Evolutionary conservation across 1,284 basidiomycete species (phyloP), one percentile per base, ranked within the genome.

Genomic region (Naganishia liquefaciens): DNA sequence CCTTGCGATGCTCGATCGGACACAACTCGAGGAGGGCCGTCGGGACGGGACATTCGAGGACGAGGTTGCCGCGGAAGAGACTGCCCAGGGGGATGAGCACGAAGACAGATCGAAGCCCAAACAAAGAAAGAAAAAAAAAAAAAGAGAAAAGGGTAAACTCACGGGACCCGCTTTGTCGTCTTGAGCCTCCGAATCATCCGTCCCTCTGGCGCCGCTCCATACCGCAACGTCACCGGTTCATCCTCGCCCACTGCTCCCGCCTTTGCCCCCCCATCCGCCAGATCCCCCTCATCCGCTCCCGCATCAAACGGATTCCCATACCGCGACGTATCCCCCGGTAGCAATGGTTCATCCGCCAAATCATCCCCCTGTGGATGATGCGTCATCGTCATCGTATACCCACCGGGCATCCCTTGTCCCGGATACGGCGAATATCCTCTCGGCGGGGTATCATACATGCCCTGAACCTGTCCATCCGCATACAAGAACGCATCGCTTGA

Each of bases 11-110:
- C 23, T 52, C 62, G 68, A 85, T 78, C 1, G 85, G 80, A 69
- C 89, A 91, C 81, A 91, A 86, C 65, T 90, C 86, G 23, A 95
- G 82, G 28, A 95, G 81, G 75, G 91, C 93, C 13, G 87, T 84
- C 0, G 93, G 93, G 1, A 95, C 91, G 0, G 88, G 85, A 33
- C 87, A 86, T 76, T 96, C 93, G 43, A 93, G 81, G 2, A 96
- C 91, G 55, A 94, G 86, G 77, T 96, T 93, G 2, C 93, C 93
- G 68, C 90, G 88, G 79, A 90, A 93, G n/a, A 95, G 81, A 69
- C 87, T 87, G 46, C 66, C 5, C 25, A 2, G 4, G 27, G 30
- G 51, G 15, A 3, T 17, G 6, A 19, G 37, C n/a, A 3, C 15
- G 53, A n/a, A n/a, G n/a, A 23, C 21, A 54, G 37, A 28, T 6